These are phyloP conservation scores for Coemansia sp. DNA, from an alignment of 192 early-diverging fungal genomes.

Conservation along the genomic window DNA sequence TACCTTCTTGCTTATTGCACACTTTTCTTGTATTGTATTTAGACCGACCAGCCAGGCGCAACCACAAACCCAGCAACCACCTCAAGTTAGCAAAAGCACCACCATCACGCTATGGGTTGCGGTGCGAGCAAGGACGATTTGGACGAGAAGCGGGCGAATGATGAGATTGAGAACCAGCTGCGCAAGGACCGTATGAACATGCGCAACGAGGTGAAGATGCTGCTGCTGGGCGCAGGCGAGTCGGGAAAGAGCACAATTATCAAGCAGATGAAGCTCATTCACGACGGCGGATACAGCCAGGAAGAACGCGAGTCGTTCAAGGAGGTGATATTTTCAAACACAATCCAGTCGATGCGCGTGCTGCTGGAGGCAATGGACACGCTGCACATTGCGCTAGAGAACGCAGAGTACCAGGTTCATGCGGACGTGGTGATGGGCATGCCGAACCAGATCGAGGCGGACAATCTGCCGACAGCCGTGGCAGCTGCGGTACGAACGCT, in stretches of 20 bases:
- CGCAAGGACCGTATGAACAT: slow-evolving; percentile 75
- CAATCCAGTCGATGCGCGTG: slow-evolving; percentile 93
- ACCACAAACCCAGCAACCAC: background rate
- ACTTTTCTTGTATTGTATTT: background rate
- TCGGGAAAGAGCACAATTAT: slow-evolving; percentile 97
- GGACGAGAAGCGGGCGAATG: slow-evolving; percentile 81
- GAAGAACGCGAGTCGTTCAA: slow-evolving; percentile 92
- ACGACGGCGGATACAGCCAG: slow-evolving; percentile 87
- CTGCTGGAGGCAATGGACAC: slow-evolving; percentile 93
- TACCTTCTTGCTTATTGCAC: background rate
- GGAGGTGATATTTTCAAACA: slow-evolving; percentile 95
- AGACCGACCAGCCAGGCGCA: background rate
- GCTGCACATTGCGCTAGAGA: slow-evolving; percentile 73
- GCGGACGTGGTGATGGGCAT: slow-evolving; percentile 74
- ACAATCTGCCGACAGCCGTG: slow-evolving; percentile 77
- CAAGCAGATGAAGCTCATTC: slow-evolving; percentile 98
- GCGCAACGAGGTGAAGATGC: slow-evolving; percentile 95
- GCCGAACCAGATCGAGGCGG: slow-evolving; percentile 86
- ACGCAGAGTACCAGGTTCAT: slow-evolving; percentile 69
- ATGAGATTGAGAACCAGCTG: slow-evolving; percentile 89
- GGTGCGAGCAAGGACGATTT: slow-evolving; percentile 81
- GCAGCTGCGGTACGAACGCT: slow-evolving; percentile 77
- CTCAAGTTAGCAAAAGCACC: background rate
- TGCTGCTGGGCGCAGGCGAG: slow-evolving; percentile 91
- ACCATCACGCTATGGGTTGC: slow-evolving; percentile 72